Evolutionary conservation across 2,329 filamentous ascomycete genomes (phyloP).

Genomic region (Microsporum audouinii): DNA sequence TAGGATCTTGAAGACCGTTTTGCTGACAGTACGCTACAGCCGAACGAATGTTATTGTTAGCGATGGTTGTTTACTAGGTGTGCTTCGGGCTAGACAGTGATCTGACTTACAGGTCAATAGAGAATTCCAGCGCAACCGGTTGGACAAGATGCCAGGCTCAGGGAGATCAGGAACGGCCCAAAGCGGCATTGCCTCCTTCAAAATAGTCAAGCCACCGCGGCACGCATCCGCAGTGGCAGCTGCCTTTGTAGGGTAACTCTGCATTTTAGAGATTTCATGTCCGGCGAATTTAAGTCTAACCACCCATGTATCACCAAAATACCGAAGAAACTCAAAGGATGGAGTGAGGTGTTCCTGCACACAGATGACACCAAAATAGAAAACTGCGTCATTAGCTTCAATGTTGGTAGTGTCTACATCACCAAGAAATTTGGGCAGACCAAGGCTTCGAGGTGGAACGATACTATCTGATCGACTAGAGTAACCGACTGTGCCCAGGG

Average conservation of each 20-base stretch:
- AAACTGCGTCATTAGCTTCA: conserved; percentile 18
- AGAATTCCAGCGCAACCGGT: conserved; percentile 22
- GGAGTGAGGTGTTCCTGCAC: conserved; percentile 20
- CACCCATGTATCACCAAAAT: conserved; percentile 16
- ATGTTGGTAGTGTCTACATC: conserved; percentile 11
- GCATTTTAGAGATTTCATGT: conserved; percentile 16
- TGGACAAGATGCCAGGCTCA: conserved; percentile 9
- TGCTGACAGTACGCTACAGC: conserved; percentile 19
- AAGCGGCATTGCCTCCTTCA: conserved; percentile 18
- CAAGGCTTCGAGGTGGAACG: not conserved
- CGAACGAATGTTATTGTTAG: not conserved
- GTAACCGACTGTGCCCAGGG: not conserved
- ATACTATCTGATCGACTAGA: not conserved
- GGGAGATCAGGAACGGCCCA: conserved; percentile 24
- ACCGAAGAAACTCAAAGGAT: conserved; percentile 18
- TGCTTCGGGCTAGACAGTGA: not conserved
- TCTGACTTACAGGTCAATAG: conserved; percentile 21
- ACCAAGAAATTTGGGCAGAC: conserved; percentile 2
- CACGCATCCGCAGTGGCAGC: conserved; percentile 20
- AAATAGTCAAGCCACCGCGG: conserved; percentile 19
- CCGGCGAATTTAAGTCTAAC: conserved; percentile 24
- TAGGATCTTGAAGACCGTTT: conserved; percentile 12
- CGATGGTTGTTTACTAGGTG: not conserved
- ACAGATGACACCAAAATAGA: conserved; percentile 24
- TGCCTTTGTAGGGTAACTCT: conserved; percentile 10